Percentiles rank a stretch among this genome's conserved stretches.
These are phyloP conservation scores for Chytriomyces sp. DNA, from an alignment of 192 early-diverging fungal genomes.

Conservation along the genomic window DNA sequence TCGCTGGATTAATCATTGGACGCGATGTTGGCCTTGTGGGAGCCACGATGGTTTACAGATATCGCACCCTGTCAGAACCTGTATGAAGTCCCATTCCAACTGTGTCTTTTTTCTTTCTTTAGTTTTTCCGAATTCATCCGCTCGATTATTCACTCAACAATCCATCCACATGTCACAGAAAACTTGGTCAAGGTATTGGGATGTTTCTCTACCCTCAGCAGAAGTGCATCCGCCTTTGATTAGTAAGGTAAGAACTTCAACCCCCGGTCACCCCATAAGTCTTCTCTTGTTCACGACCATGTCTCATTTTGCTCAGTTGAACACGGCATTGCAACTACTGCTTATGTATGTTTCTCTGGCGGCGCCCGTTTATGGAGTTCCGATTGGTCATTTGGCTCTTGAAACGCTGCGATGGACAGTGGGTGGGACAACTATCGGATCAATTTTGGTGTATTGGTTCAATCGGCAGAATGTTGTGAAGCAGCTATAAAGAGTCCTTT, in stretches of 20 bases:
- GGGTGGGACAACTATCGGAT: slow-evolving; percentile 31
- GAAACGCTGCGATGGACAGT: slow-evolving; percentile 67
- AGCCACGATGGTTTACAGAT: slow-evolving; percentile 82
- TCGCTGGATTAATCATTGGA: slow-evolving; percentile 84
- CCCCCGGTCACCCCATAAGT: neutral
- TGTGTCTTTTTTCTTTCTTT: neutral
- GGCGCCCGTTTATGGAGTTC: slow-evolving; percentile 73
- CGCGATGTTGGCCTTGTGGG: slow-evolving; percentile 82
- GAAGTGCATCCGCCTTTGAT: slow-evolving; percentile 88
- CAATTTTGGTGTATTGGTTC: slow-evolving; percentile 15
- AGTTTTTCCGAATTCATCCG: neutral
- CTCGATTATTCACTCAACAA: neutral
- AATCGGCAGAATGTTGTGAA: no score
- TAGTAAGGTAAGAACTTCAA: slow-evolving; percentile 65
- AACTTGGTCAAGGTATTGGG: slow-evolving; percentile 83
- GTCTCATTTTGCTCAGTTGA: slow-evolving; percentile 49
- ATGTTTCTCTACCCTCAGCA: slow-evolving; percentile 86
- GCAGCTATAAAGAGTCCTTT: no score
- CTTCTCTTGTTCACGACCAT: slow-evolving; percentile 20
- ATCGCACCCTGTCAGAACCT: slow-evolving; percentile 83
- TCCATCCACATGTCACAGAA: slow-evolving; percentile 56
- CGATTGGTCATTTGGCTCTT: slow-evolving; percentile 55
- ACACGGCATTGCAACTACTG: slow-evolving; percentile 84
- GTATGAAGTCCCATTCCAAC: slow-evolving; percentile 46
- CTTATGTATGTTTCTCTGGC: slow-evolving; percentile 80